Evolutionary conservation across 108 stramenopile genomes (phyloP).

Genomic region (Fragilaria radians): DNA sequence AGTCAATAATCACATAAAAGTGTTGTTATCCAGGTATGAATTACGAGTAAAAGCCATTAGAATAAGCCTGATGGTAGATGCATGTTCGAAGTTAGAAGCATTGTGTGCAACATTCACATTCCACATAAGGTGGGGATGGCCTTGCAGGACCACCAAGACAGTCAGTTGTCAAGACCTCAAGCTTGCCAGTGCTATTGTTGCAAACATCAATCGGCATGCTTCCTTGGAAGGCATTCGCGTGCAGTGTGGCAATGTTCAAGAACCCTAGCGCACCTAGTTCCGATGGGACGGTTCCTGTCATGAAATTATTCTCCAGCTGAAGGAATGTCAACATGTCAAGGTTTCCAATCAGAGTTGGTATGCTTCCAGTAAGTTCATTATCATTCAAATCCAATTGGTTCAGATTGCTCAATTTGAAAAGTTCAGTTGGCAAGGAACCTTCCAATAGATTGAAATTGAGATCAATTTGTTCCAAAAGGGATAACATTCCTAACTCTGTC

Average conservation of each 20-base stretch:
- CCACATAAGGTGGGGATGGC: slow-evolving; percentile 38
- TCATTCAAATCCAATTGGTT: slow-evolving; percentile 64
- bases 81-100: too few relatives aligned
- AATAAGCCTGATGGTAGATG: too few relatives aligned
- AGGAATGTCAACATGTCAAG: slow-evolving; percentile 44
- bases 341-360: slow-evolving; percentile 38
- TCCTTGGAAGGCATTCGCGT: slow-evolving; percentile 35
- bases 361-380: slow-evolving; percentile 51
- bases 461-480: slow-evolving; percentile 34
- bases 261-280: slow-evolving; percentile 26
- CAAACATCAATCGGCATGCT: slow-evolving; percentile 47
- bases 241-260: slow-evolving; percentile 38
- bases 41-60: too few relatives aligned
- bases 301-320: slow-evolving; percentile 51
- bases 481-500: slow-evolving; percentile 20
- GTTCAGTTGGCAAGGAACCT: slow-evolving; percentile 45
- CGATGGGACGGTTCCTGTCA: slow-evolving; percentile 52
- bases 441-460: slow-evolving; percentile 52
- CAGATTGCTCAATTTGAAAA: slow-evolving; percentile 39
- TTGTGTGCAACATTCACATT: slow-evolving; percentile 39
- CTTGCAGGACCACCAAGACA: slow-evolving; percentile 36
- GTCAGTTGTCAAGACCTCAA: slow-evolving; percentile 26
- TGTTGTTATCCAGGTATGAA: too few relatives aligned
- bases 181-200: slow-evolving; percentile 1
- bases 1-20: too few relatives aligned